phyloP scores from a whole-genome alignment of 2,329 filamentous ascomycete genomes.

The Scedosporium minutisporum region DNA sequence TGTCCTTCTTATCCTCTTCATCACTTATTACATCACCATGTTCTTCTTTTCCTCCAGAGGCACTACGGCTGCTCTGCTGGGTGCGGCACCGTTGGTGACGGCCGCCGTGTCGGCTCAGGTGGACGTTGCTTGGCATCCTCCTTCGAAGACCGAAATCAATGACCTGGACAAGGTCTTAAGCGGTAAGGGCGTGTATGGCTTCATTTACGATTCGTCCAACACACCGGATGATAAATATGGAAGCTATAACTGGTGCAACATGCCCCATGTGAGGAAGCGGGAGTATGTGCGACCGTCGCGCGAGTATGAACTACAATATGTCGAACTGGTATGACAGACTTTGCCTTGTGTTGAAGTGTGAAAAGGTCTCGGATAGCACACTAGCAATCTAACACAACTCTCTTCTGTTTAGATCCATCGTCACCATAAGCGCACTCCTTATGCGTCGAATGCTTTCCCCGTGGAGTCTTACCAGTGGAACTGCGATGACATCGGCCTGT shows the following conservation, averaged over 20 bases:
- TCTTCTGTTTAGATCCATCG: constrained; percentile 52
- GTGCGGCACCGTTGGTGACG: neutral
- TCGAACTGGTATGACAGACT: constrained; percentile 53
- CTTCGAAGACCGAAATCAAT: constrained; percentile 47
- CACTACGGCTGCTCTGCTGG: neutral
- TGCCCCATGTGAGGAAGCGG: constrained; percentile 65
- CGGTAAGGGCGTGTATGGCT: constrained; percentile 58
- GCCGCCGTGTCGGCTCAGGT: neutral
- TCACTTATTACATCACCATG: neutral
- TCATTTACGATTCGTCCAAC: constrained; percentile 59
- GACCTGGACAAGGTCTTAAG: constrained; percentile 48
- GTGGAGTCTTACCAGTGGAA: constrained; percentile 63
- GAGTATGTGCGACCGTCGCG: constrained; percentile 50
- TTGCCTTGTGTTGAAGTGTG: neutral
- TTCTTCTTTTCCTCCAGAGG: neutral
- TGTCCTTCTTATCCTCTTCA: neutral
- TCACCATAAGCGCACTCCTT: constrained; percentile 78
- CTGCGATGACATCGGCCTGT: constrained; percentile 61
- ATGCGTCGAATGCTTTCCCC: constrained; percentile 68
- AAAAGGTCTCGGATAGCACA: neutral
- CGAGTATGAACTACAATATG: constrained; percentile 60
- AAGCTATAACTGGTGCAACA: constrained; percentile 76
- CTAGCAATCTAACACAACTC: neutral
- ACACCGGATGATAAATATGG: constrained; percentile 48
- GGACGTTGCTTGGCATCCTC: constrained; percentile 44